Percentiles rank a stretch among this genome's conserved stretches.
phyloP scores from a whole-genome alignment of 768 basidiomycete genomes.

The Psilocybe tampanensis region DNA sequence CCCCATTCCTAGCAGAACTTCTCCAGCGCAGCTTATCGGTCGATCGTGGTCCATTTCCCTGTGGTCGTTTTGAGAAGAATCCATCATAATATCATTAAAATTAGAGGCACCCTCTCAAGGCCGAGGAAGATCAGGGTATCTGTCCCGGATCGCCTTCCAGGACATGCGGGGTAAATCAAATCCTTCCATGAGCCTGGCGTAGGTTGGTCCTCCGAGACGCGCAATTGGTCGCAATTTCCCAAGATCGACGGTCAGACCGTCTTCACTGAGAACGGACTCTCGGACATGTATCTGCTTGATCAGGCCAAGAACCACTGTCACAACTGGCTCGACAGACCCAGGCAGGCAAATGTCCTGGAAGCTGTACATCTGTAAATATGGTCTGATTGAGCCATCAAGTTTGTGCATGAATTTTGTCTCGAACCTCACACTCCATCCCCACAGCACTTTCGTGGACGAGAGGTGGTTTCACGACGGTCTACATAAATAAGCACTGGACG shows the following conservation, averaged over 20 bases:
- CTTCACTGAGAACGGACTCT: conserved; percentile 45
- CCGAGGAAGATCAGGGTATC: conserved; percentile 26
- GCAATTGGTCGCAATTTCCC: conserved; percentile 49
- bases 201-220: conserved; percentile 58
- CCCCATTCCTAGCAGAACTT: background rate
- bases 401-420: conserved; percentile 16
- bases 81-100: conserved; percentile 1
- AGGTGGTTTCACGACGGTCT: conserved; percentile 52
- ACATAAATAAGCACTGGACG: conserved; percentile 9
- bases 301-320: conserved; percentile 52
- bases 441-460: conserved; percentile 61
- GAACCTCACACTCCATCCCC: conserved; percentile 63
- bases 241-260: conserved; percentile 45
- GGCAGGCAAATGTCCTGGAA: conserved; percentile 48
- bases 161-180: conserved; percentile 47
- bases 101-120: background rate
- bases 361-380: conserved; percentile 44
- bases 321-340: conserved; percentile 36
- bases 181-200: conserved; percentile 48
- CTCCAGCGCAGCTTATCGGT: conserved; percentile 4
- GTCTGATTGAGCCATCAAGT: background rate
- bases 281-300: conserved; percentile 57
- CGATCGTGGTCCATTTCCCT: background rate
- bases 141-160: conserved; percentile 33
- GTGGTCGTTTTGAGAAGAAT: background rate